These are phyloP conservation scores for Zea mays DNA, from an alignment of 176 grass and related monocot species.

Conservation along the genomic window Zm-B73-REFERENCE-NAM-5.0 NC_050097.1:131843001-131843500, in stretches of 20 bases:
- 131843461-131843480: too few species aligned
- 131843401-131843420: slow-evolving; percentile 61
- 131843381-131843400: slow-evolving; percentile 61
- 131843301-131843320: slow-evolving; percentile 48
- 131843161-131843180: background rate
- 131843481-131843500: too few species aligned
- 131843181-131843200: too few species aligned
- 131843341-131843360: slow-evolving; percentile 64
- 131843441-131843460: background rate
- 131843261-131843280: too few species aligned
- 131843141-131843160: slow-evolving; percentile 20
- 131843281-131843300: background rate
- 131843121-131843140: slow-evolving; percentile 49
- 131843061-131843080: background rate
- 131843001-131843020: too few species aligned
- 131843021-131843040: too few species aligned
- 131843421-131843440: slow-evolving; percentile 69
- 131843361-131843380: slow-evolving; percentile 66
- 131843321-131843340: slow-evolving; percentile 89
- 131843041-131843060: background rate
- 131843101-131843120: slow-evolving; percentile 67
- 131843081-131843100: slow-evolving; percentile 44
- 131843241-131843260: background rate
- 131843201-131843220: background rate
- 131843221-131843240: background rate